These are phyloP conservation scores for Populus hybrid DNA, from an alignment of 441 rosid species.

Conservation along the genomic window DNA sequence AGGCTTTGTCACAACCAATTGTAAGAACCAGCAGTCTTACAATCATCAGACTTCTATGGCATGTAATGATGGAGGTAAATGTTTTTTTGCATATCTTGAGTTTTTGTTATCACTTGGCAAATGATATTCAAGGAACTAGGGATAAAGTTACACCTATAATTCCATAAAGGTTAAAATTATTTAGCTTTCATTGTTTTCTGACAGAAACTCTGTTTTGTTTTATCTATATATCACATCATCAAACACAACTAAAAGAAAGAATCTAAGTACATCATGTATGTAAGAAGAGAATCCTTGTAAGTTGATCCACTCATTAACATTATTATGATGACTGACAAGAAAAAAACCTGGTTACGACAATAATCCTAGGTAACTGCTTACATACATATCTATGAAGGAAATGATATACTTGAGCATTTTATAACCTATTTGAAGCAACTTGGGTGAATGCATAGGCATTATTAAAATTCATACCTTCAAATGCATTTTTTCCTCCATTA, in stretches of 20 bases:
- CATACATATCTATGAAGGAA: not conserved
- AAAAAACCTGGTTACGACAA: not conserved
- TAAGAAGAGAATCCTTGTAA: not conserved
- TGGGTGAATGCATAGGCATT: slow-evolving; percentile 8
- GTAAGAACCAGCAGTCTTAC: not conserved
- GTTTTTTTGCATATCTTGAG: not conserved
- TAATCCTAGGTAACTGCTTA: not conserved
- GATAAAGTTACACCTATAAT: not conserved
- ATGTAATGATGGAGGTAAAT: not conserved
- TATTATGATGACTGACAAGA: not conserved
- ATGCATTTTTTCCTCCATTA: slow-evolving; percentile 61
- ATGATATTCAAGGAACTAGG: not conserved
- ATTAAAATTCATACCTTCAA: slow-evolving; percentile 55
- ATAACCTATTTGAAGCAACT: slow-evolving; percentile 1
- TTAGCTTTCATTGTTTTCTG: not conserved
- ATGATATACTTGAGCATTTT: not conserved
- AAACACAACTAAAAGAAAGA: not conserved
- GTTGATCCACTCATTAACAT: not conserved
- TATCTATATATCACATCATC: not conserved
- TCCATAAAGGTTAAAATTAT: not conserved
- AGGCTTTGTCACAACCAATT: not conserved
- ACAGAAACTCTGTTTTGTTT: not conserved
- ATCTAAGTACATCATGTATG: not conserved
- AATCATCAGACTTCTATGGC: not conserved
- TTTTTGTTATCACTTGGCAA: not conserved